Evolutionary conservation across 371 early-diverging fungal genomes (phyloP).

Genomic region (Mucor velutinosus): DNA sequence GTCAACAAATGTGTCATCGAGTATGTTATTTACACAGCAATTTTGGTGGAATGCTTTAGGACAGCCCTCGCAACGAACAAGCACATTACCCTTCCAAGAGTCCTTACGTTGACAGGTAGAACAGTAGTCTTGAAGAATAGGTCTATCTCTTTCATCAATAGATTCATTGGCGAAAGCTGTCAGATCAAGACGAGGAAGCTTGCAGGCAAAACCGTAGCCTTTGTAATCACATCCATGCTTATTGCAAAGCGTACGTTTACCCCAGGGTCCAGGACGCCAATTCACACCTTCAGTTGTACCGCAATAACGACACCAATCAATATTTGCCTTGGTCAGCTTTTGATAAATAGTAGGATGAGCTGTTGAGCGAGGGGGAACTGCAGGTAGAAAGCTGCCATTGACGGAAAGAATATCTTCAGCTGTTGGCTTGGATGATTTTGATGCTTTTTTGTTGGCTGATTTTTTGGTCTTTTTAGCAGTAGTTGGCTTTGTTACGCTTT

Average conservation of each 20-base stretch:
- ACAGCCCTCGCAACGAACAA: constrained; percentile 87
- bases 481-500: background rate
- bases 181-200: constrained; percentile 83
- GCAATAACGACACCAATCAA: constrained; percentile 94
- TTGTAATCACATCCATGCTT: constrained; percentile 95
- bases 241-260: constrained; percentile 92
- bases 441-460: background rate
- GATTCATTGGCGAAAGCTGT: constrained; percentile 75
- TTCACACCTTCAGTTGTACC: constrained; percentile 92
- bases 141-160: constrained; percentile 76
- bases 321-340: constrained; percentile 60
- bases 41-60: constrained; percentile 81
- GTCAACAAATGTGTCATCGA: constrained; percentile 54
- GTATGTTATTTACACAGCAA: constrained; percentile 54
- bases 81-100: constrained; percentile 63
- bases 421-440: background rate
- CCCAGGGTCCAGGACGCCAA: constrained; percentile 96
- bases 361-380: constrained; percentile 14
- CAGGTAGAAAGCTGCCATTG: background rate
- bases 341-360: constrained; percentile 61
- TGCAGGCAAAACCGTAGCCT: constrained; percentile 91
- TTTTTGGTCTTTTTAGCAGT: background rate
- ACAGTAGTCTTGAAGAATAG: constrained; percentile 89
- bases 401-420: background rate
- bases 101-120: constrained; percentile 76